Percentiles rank a stretch among this genome's conserved stretches.
Evolutionary conservation across 1,139 yeast genomes (phyloP).

Genomic region (Pichia sp.): DNA sequence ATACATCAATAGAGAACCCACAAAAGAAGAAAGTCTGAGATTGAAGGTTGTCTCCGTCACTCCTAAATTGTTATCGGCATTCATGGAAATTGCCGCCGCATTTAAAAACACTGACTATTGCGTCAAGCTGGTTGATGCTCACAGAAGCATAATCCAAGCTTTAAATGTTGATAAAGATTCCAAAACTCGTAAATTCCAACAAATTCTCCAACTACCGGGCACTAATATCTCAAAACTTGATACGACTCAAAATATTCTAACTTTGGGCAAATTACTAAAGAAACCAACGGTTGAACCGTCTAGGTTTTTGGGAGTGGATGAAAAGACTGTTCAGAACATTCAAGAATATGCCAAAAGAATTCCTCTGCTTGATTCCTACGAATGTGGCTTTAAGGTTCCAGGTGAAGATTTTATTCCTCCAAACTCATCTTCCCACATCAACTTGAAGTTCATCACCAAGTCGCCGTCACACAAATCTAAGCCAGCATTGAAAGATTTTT

Average conservation of each 20-base stretch:
- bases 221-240: constrained; percentile 45
- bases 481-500: constrained; percentile 42
- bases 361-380: constrained; percentile 66
- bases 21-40: constrained; percentile 35
- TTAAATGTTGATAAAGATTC: constrained; percentile 51
- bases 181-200: constrained; percentile 50
- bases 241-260: constrained; percentile 44
- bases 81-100: constrained; percentile 75
- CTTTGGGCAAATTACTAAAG: constrained; percentile 65
- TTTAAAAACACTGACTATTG: constrained; percentile 73
- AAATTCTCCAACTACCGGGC: constrained; percentile 69
- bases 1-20: constrained; percentile 50
- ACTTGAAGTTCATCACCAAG: constrained; percentile 68
- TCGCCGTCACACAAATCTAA: constrained; percentile 64
- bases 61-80: constrained; percentile 65
- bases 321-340: constrained; percentile 43
- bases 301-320: constrained; percentile 37
- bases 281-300: constrained; percentile 53
- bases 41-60: constrained; percentile 58
- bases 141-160: constrained; percentile 76
- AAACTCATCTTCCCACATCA: constrained; percentile 66
- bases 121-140: constrained; percentile 58
- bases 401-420: constrained; percentile 83
- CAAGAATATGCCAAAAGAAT: constrained; percentile 59
- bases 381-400: constrained; percentile 77